Percentiles rank a stretch among this genome's conserved stretches.
These are phyloP conservation scores for Salinomyces thailandicus DNA, from an alignment of 2,329 filamentous ascomycete genomes.

Conservation along the genomic window DNA sequence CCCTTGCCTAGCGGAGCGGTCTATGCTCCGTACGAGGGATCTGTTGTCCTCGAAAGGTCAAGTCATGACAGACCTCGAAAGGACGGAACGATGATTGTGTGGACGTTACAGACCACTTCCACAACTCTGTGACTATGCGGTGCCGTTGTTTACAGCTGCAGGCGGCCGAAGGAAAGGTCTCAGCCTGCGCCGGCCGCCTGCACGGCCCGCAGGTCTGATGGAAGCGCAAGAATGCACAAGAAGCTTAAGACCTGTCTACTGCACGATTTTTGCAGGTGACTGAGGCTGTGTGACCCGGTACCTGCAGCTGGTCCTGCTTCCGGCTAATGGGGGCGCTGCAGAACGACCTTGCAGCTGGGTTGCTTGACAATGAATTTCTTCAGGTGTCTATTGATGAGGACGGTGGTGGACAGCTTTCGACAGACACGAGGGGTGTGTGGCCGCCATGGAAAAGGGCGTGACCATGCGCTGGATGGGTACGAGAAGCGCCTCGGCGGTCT, in stretches of 20 bases:
- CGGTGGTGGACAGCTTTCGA: too few relatives aligned
- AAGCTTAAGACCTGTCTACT: slow-evolving; percentile 5
- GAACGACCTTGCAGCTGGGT: too few relatives aligned
- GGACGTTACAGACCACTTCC: too few relatives aligned
- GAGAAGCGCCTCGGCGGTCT: slow-evolving; percentile 5
- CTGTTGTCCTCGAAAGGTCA: too few relatives aligned
- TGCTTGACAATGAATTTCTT: too few relatives aligned
- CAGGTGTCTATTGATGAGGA: too few relatives aligned
- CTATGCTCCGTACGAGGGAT: too few relatives aligned
- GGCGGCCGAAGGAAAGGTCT: slow-evolving; percentile 5
- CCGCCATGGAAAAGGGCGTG: slow-evolving; percentile 8
- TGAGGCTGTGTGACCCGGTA: slow-evolving; percentile 6
- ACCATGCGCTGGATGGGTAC: slow-evolving; percentile 5
- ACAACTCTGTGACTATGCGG: slow-evolving; percentile 4
- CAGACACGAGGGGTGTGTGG: slow-evolving; percentile 7
- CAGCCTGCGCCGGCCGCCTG: not conserved
- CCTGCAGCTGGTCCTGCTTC: slow-evolving; percentile 10
- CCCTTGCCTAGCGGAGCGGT: too few relatives aligned
- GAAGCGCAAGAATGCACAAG: slow-evolving; percentile 3
- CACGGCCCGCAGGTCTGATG: too few relatives aligned
- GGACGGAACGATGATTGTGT: too few relatives aligned
- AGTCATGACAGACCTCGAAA: too few relatives aligned
- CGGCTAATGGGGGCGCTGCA: too few relatives aligned
- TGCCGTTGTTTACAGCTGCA: slow-evolving; percentile 5
- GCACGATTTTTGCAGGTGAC: slow-evolving; percentile 4